A percentile compares a stretch with the other conserved stretches of the same genome.
Evolutionary conservation across 176 grass and related monocot genomes (phyloP).

Genomic region (Triticum turgidum): DNA sequence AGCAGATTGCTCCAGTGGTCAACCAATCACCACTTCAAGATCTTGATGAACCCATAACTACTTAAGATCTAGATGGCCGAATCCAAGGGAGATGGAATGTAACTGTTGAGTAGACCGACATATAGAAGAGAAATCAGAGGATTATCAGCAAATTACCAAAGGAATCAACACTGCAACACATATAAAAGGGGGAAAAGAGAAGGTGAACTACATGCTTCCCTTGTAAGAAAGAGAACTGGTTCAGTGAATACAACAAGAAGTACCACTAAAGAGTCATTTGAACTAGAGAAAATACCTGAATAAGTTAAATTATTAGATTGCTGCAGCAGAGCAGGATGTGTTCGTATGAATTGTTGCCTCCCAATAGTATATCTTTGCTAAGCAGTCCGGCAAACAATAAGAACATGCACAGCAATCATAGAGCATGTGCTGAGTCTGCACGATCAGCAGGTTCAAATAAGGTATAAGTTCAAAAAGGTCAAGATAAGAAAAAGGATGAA

Average conservation of each 20-base stretch:
- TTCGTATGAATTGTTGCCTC: neutral
- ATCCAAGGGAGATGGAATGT: neutral
- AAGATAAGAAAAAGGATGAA: neutral
- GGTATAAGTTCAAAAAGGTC: neutral
- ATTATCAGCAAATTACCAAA: neutral
- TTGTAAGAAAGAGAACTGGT: neutral
- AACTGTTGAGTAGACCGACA: neutral
- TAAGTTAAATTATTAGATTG: neutral
- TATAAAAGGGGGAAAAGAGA: neutral
- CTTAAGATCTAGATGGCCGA: neutral
- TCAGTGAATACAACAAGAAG: neutral
- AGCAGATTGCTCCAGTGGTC: neutral
- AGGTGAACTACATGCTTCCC: neutral
- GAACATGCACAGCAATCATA: neutral
- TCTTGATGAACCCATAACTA: neutral
- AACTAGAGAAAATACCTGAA: neutral
- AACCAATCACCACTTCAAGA: neutral
- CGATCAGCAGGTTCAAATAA: neutral
- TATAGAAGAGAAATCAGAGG: neutral
- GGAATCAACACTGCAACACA: neutral
- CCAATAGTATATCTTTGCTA: neutral
- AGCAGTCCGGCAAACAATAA: neutral
- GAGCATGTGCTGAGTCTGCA: neutral
- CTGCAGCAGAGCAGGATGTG: neutral
- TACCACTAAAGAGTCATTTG: neutral